These are phyloP conservation scores for Tolypocladium tundrense DNA, from an alignment of 2,329 filamentous ascomycete genomes.

Conservation along the genomic window DNA sequence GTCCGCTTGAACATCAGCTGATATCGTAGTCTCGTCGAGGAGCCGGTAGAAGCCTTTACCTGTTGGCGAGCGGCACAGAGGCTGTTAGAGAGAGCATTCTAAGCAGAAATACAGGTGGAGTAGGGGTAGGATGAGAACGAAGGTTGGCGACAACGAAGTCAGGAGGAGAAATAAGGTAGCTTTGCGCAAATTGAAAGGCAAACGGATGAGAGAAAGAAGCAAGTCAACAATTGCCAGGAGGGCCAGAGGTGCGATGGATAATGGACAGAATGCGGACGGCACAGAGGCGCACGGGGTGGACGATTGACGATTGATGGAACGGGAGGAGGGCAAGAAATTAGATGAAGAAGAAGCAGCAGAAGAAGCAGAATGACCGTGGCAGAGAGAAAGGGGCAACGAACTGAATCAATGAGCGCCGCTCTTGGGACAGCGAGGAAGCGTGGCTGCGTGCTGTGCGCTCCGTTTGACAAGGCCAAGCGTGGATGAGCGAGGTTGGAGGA, in stretches of 20 bases:
- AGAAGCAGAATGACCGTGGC: slow-evolving; percentile 7
- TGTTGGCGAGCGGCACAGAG: slow-evolving; percentile 41
- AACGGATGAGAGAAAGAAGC: slow-evolving; percentile 3
- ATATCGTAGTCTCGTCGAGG: slow-evolving; percentile 1
- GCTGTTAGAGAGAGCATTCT: slow-evolving; percentile 46
- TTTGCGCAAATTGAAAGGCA: slow-evolving; percentile 3
- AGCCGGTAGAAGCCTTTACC: slow-evolving; percentile 21
- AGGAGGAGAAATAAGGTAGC: not conserved
- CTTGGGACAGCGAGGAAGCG: slow-evolving; percentile 11
- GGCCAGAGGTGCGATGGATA: slow-evolving; percentile 4
- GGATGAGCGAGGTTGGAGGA: slow-evolving; percentile 5
- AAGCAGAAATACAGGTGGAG: slow-evolving; percentile 16
- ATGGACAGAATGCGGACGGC: not conserved
- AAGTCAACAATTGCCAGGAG: slow-evolving; percentile 1
- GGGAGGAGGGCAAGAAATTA: slow-evolving; percentile 3
- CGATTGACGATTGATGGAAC: slow-evolving; percentile 4
- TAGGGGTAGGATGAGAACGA: slow-evolving; percentile 3
- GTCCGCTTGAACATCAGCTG: slow-evolving; percentile 2
- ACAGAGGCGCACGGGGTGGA: not conserved
- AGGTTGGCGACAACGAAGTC: not conserved
- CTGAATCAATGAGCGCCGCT: slow-evolving; percentile 20
- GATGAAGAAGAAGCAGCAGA: slow-evolving; percentile 3
- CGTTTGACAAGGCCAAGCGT: not conserved
- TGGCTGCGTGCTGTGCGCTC: slow-evolving; percentile 7
- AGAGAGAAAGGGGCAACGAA: slow-evolving; percentile 18